Conservation (phyloP, 2,329 filamentous ascomycete genomes). For the Didymella pomorum region DNA sequence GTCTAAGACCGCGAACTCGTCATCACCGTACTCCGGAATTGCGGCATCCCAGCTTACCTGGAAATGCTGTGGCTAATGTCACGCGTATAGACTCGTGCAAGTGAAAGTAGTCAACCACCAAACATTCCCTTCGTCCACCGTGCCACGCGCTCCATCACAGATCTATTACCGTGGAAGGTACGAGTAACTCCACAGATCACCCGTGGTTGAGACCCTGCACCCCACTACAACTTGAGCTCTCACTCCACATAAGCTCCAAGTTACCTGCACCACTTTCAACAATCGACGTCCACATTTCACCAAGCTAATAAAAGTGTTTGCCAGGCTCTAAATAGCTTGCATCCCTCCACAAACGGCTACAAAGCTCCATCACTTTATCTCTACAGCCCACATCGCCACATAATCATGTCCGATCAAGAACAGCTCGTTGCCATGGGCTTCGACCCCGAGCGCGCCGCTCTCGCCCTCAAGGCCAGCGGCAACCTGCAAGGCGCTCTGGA, state of each 20-base stretch:
- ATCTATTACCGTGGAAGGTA: conserved; percentile 18
- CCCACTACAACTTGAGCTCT: conserved; percentile 20
- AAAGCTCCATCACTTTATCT: conserved; percentile 1
- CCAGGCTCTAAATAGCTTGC: not conserved
- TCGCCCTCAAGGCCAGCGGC: conserved; percentile 85
- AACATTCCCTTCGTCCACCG: not conserved
- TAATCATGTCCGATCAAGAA: conserved; percentile 63
- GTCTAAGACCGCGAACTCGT: conserved; percentile 9
- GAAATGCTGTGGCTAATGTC: not conserved
- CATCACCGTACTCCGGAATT: conserved; percentile 10
- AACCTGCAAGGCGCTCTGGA: conserved; percentile 86
- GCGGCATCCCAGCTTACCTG: conserved; percentile 1
- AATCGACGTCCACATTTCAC: not conserved
- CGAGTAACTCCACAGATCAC: conserved; percentile 20
- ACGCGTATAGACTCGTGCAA: not conserved
- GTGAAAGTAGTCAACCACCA: not conserved
- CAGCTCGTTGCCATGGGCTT: conserved; percentile 77
- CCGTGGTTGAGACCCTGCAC: conserved; percentile 14
- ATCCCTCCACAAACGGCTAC: not conserved
- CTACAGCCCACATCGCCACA: conserved; percentile 18
- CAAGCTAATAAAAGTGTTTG: not conserved
- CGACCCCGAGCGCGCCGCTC: conserved; percentile 78
- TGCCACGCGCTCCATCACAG: conserved; percentile 1
- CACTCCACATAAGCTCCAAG: conserved; percentile 15
- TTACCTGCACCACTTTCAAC: conserved; percentile 4